These are phyloP conservation scores for Nannochloropsis salina DNA, from an alignment of 108 stramenopile genomes.

Conservation along the genomic window DNA sequence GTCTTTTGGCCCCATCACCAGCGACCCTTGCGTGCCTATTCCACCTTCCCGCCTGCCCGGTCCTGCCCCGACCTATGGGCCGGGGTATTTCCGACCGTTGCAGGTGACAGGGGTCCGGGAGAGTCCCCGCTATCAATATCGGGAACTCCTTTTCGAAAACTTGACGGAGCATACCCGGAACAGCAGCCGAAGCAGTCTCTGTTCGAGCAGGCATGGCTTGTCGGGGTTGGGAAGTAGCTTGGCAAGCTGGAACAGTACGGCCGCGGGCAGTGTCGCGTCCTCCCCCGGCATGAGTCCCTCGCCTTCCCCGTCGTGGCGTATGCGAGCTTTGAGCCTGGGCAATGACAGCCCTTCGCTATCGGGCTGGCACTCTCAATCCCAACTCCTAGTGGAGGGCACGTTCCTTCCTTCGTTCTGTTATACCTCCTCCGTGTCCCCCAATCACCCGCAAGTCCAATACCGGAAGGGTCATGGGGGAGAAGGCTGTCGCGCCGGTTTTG, in stretches of 20 bases:
- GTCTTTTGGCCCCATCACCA: neutral
- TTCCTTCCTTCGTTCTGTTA: neutral
- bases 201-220: no score
- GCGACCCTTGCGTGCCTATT: neutral
- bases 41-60: neutral
- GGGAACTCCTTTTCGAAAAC: neutral
- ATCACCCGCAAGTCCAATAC: neutral
- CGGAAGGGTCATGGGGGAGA: neutral
- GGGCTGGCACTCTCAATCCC: no score
- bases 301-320: neutral
- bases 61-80: neutral
- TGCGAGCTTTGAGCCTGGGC: neutral
- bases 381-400: no score
- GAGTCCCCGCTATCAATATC: neutral
- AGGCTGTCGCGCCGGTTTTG: neutral
- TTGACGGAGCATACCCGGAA: neutral
- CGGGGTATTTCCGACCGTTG: neutral
- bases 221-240: neutral
- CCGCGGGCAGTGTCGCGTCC: neutral
- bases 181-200: neutral
- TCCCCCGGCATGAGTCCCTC: neutral
- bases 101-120: neutral
- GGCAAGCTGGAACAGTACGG: neutral
- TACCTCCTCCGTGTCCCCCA: neutral
- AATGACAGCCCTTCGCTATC: no score